Evolutionary conservation across 768 basidiomycete species (phyloP), one percentile per base, ranked within the genome.

Genomic region (Collybia sordida): DNA sequence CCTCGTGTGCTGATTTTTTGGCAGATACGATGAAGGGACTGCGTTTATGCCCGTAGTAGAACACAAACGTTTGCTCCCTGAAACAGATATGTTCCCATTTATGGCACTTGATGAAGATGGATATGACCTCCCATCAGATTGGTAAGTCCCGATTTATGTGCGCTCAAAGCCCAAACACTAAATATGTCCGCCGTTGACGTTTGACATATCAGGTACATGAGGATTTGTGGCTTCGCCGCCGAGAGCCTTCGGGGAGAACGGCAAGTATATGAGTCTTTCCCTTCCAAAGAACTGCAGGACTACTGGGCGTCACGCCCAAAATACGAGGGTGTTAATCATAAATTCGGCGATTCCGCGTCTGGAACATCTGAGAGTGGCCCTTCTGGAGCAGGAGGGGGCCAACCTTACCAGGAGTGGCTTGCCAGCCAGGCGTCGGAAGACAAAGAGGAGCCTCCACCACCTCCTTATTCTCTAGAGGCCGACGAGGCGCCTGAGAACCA

Each of bases 1-100:
- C 40, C 42, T 14, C 35, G 27, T 49, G 24, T 51, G 31, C 9
- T 40, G 51, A 43, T 51, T 46, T 35, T 37, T n/a, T 4, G 27
- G 14, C 55, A 88, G 86, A 64, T 91, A 91, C 55, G 89, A 92
- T 57, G 88, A 91, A 72, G 90, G 91, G 31, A 93, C 90, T 0
- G 88, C 83, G 1, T 80, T 90, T 53, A 80, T 93, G 75, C 91
- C 91, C 6, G 78, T 82, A 12, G 80, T 90, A 1, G 63, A 81
- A 36, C 71, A 74, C 50, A 81, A 82, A 51, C 68, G 76, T 5
- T 69, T 78, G 43, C 71, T 90, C 2, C 91, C 90, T 8, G 69
- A 74, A 48, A 76, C 78, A n/a, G 77, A 82, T 15, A 69, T 74
- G 45, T 82, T 73, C 59, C 72, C 72, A 15, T 86, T 90, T 58